Evolutionary conservation across 1,284 basidiomycete species (phyloP), one percentile per base, ranked within the genome.

Genomic region (Limonomyces culmigenus): DNA sequence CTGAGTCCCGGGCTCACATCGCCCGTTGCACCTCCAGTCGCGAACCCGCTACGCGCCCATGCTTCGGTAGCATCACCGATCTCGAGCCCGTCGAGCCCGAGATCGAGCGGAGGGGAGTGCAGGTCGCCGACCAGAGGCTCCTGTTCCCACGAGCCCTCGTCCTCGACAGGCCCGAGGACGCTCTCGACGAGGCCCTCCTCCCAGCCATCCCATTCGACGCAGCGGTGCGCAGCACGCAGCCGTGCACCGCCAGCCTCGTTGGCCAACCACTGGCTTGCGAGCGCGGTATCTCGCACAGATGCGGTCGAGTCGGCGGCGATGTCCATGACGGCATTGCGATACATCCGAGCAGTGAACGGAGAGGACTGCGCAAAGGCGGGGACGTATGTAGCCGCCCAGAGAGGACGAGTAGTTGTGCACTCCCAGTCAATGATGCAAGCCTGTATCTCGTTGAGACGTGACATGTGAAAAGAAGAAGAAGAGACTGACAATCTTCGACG

Each of bases 381-480:
- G 3, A 83, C 61, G 45, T 91, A 79, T 0, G 83, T 78, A 42
- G 74, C 76, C 18, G 75, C 75, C 70, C 87, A 85, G 15, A 86
- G 63, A 5, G 80, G 81, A 14, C 81, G 65, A 3, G 74, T 83
- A 5, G 79, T 81, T 13, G 80, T 84, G 8, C 79, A 80, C 50
- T 86, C 80, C 81, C 80, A 85, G 46, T 86, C 81, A 34, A 86
- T 85, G 42, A 86, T 67, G 46, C 78, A 80, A 1, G 77, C 78
- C 81, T 85, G 46, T 1, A 29, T n/a, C 8, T n/a, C 8, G 8
- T 8, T 8, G 23, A 29, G 18, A 30, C 41, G 33, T 17, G 13
- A 29, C 33, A 36, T 35, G 38, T 34, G 34, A 32, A 11, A 15
- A 15, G 10, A 14, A 8, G 37, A 37, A 34, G 32, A 18, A 42